Evolutionary conservation across 225 moss, liverwort and hornwort species (phyloP), one percentile per base, ranked within the genome.

Genomic region (Pseudoscleropodium purum): DNA sequence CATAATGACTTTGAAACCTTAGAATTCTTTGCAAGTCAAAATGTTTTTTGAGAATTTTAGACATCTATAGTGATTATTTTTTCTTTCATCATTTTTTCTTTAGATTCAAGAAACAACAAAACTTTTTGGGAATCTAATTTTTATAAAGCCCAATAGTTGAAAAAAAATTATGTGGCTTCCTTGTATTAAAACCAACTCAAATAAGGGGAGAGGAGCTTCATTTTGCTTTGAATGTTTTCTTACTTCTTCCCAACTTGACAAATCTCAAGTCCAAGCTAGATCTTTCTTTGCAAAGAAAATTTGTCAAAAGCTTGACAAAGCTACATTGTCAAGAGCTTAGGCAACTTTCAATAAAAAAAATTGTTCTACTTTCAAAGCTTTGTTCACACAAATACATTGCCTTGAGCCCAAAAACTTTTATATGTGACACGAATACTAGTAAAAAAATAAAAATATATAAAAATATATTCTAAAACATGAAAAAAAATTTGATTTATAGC

Each of bases 181-280:
- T 70, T 70, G 39, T 39, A 1, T 39, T 25, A 14, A 14, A 0
- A 25, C 39, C 14, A 70, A 25, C 4, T 69, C 0, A n/a, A 0
- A 23, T 7, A 23, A n/a, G 4, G 24, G 7, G 1, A 23, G 7
- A 0, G 1, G 7, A 23, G 7, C n/a, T n/a, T 23, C 2, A 69
- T 23, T n/a, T 69, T 69, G 4, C 7, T 69, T 69, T 21, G 13
- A 69, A 13, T 12, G 0, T 23, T n/a, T 69, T 2, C 1, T n/a
- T 7, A n/a, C 23, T 69, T n/a, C n/a, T 13, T 68, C 5, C 6
- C 4, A 68, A 68, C 6, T 68, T 37, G 21, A 21, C 4, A 68
- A 20, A 37, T 37, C 12, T 21, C 6, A 20, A 37, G 21, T 20
- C 37, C 4, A 54, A 18, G 54, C 20, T 37, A 37, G 11, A 20